Evolutionary conservation across 2,329 filamentous ascomycete genomes (phyloP), one percentile per base, ranked within the genome.

Genomic region (Pseudogymnoascus destructans): DNA sequence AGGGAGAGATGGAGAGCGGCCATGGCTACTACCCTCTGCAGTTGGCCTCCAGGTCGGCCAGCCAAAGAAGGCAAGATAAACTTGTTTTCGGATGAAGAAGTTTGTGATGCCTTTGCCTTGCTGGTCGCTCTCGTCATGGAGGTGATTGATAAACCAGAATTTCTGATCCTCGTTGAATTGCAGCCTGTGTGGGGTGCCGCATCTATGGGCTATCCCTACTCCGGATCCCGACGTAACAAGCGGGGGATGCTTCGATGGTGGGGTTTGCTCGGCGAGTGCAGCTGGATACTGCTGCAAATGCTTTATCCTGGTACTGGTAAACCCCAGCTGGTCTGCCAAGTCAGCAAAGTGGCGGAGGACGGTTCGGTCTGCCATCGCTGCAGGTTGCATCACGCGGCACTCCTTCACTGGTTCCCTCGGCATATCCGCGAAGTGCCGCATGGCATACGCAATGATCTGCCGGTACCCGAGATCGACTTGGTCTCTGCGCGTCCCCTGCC

Each of bases 61-160:
- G 2, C 60, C 57, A 57, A 63, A 60, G 40, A 63, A 63, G 36
- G 58, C 60, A 27, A 61, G 54, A 40, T 63, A 64, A 21, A 60
- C 54, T 15, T 52, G 61, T 59, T 57, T 59, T 21, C 25, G 21
- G n/a, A 61, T 38, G 59, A 64, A 64, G 55, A 61, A 60, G 19
- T 59, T 61, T 30, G 59, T 62, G 32, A 63, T 59, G 13, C 59
- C 32, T n/a, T 58, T 35, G 13, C 58, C 56, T 25, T 57, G 32
- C 15, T 63, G 32, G 6, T 59, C 5, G 5, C 27, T 13, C 13
- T 59, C 27, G 25, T 60, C 40, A 40, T 63, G 35, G 57, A 64
- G 36, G 32, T 63, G 32, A 57, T 38, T 58, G 10, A 63, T 46
- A 35, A 62, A 62, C 11, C 61, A 57, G 17, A 27, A 58, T 15